Evolutionary conservation across 495 filamentous ascomycete species (phyloP), one percentile per base, ranked within the genome.

Genomic region (Hypoxylon subgilvum): DNA sequence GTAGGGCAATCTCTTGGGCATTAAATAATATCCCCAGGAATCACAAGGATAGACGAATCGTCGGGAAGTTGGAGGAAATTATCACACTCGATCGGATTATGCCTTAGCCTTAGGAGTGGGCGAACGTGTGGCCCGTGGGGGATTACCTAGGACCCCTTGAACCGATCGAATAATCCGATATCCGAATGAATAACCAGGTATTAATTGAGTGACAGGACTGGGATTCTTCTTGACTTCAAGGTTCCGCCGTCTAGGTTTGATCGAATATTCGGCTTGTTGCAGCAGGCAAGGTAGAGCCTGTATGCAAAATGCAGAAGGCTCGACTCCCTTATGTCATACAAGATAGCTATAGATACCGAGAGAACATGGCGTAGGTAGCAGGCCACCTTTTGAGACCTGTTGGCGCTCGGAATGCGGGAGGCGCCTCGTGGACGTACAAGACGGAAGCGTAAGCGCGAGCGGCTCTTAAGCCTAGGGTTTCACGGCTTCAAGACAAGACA

Each of bases 21-120:
- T 55, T 39, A 53, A 54, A 46, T 38, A n/a, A n/a, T 43, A 32
- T 51, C 27, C 42, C 54, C 44, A 16, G 38, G 22, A 31, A 50
- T 28, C 61, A 40, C 61, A 54, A 50, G 49, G 61, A 42, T 50
- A 9, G 38, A n/a, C 28, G 36, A 63, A 63, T 63, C 53, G 54
- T 64, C 43, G 61, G 49, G 48, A 40, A 17, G 13, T 9, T 41
- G 22, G 9, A 64, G 38, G 61, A 64, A 51, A 58, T 58, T 53
- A 58, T 50, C 38, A 58, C 53, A 49, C 61, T 58, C 25, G 61
- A 64, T 64, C 61, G 61, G 61, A 54, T 64, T 64, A 64, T 64
- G 61, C 61, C 61, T 57, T 64, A 44, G 23, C 23, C 23, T 27
- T 27, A 53, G 34, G 22, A 36, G 53, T 53, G 54, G 48, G 32